Conservation (phyloP, 1,284 basidiomycete genomes). For the Tylopilus sp. region DNA sequence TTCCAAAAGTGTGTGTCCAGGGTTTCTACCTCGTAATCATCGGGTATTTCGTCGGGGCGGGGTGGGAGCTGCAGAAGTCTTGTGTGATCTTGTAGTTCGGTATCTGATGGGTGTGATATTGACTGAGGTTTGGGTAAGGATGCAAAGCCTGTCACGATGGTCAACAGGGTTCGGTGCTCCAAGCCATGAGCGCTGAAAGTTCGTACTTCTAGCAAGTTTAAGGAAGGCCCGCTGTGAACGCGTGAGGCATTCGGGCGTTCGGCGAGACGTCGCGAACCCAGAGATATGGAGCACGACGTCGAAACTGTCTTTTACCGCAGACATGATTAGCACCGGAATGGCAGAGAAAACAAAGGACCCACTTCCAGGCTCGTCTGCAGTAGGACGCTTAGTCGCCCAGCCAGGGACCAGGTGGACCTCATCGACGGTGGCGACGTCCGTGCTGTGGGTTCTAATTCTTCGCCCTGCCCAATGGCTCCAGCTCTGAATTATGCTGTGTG, state of each 20-base stretch:
- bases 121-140: conserved; percentile 50
- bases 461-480: conserved; percentile 50
- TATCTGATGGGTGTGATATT: conserved; percentile 11
- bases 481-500: conserved; percentile 28
- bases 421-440: conserved; percentile 26
- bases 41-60: conserved; percentile 53
- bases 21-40: conserved; percentile 51
- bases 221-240: conserved; percentile 74
- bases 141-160: conserved; percentile 50
- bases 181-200: not conserved
- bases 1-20: conserved; percentile 25
- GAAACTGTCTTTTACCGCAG: conserved; percentile 48
- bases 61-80: conserved; percentile 49
- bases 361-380: conserved; percentile 15
- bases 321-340: not conserved
- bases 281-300: conserved; percentile 69
- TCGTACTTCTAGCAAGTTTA: conserved; percentile 67
- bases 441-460: conserved; percentile 33
- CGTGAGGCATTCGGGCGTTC: conserved; percentile 57
- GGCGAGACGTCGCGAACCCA: conserved; percentile 65
- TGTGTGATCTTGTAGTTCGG: conserved; percentile 42
- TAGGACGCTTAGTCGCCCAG: conserved; percentile 29
- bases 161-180: not conserved
- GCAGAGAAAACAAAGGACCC: not conserved
- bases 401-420: conserved; percentile 35